Percentiles rank a stretch among this genome's conserved stretches.
Evolutionary conservation across 768 basidiomycete genomes (phyloP).

Genomic region (Phanerodontia chrysosporium): DNA sequence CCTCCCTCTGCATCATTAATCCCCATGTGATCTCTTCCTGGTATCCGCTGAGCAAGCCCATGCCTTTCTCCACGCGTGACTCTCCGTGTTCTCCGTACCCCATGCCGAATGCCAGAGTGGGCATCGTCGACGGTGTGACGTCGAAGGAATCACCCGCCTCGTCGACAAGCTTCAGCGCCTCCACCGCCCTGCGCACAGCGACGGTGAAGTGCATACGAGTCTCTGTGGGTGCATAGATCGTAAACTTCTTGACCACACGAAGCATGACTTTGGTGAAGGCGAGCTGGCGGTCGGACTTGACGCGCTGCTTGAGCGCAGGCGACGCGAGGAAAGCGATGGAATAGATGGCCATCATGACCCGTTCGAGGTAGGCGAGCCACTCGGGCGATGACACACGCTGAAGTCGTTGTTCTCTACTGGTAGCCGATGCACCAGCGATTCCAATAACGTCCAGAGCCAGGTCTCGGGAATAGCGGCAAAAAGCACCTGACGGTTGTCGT

Average conservation of each 20-base stretch:
- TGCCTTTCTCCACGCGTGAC: conserved; percentile 61
- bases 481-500: conserved; percentile 74
- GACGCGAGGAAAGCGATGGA: conserved; percentile 81
- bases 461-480: conserved; percentile 53
- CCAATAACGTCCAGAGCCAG: conserved; percentile 60
- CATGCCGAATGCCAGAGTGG: conserved; percentile 79
- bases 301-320: conserved; percentile 62
- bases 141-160: conserved; percentile 74
- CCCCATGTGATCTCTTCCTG: conserved; percentile 66
- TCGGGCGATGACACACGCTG: conserved; percentile 51
- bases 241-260: conserved; percentile 63
- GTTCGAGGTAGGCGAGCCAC: conserved; percentile 80
- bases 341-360: conserved; percentile 78
- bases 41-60: conserved; percentile 69
- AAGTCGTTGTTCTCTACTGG: conserved; percentile 79
- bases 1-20: conserved; percentile 64
- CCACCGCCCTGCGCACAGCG: conserved; percentile 63
- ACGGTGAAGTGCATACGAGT: conserved; percentile 48
- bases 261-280: conserved; percentile 70
- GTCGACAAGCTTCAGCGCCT: conserved; percentile 76
- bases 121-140: conserved; percentile 45
- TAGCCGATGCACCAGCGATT: conserved; percentile 75
- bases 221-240: conserved; percentile 46
- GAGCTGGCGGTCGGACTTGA: conserved; percentile 62
- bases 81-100: conserved; percentile 76